phyloP scores from a whole-genome alignment of 2,329 filamentous ascomycete genomes.

The Arthrinium puccinioides region DNA sequence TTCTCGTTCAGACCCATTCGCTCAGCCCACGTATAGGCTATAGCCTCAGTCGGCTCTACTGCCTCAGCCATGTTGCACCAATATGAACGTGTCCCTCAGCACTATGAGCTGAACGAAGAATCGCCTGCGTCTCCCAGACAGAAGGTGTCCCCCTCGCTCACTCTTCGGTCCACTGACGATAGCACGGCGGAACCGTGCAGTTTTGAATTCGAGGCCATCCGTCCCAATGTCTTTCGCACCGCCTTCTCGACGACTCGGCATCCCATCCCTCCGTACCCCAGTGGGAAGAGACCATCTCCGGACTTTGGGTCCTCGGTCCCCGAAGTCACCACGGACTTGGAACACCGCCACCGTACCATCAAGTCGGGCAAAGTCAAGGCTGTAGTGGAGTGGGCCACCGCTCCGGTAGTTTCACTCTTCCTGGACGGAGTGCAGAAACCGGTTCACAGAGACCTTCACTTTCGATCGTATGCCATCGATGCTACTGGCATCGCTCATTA shows the following conservation, averaged over 20 bases:
- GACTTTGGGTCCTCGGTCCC: constrained; percentile 24
- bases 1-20: too few species aligned
- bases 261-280: constrained; percentile 58
- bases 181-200: constrained; percentile 31
- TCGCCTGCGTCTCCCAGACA: neutral
- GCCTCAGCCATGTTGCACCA: constrained; percentile 14
- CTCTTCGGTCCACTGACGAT: constrained; percentile 32
- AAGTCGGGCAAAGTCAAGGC: constrained; percentile 42
- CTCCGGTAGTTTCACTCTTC: constrained; percentile 50
- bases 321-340: constrained; percentile 22
- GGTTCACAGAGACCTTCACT: constrained; percentile 54
- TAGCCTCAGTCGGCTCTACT: too few species aligned
- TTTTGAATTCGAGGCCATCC: constrained; percentile 57
- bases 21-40: too few species aligned
- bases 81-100: constrained; percentile 16
- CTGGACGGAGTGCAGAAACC: constrained; percentile 41
- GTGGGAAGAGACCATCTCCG: constrained; percentile 37
- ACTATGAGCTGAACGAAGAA: constrained; percentile 14
- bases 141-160: constrained; percentile 20
- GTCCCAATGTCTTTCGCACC: constrained; percentile 58
- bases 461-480: constrained; percentile 60
- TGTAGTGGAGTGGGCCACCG: constrained; percentile 49
- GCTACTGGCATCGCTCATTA: constrained; percentile 58
- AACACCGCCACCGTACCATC: constrained; percentile 31
- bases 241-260: constrained; percentile 57